Conservation (phyloP, 2,329 filamentous ascomycete species). For the Penicillium aurantiogriseum region DNA sequence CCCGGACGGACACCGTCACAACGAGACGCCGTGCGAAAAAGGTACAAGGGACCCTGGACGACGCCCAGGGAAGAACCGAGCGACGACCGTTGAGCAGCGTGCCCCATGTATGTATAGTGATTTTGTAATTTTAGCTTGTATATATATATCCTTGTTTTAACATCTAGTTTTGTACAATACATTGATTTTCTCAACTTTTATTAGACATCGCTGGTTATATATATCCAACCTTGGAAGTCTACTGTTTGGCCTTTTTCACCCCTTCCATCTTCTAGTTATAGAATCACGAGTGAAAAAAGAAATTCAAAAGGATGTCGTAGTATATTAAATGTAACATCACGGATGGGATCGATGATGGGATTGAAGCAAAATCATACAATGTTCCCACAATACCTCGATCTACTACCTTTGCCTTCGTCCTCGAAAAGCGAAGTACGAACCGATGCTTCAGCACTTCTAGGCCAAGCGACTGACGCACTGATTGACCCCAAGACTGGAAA, state of each 20-base stretch:
- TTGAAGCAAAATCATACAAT: conserved; percentile 37
- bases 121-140: not conserved
- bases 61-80: not conserved
- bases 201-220: not conserved
- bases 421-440: conserved; percentile 18
- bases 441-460: conserved; percentile 27
- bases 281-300: not conserved
- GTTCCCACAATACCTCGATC: conserved; percentile 32
- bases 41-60: not conserved
- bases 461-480: not conserved
- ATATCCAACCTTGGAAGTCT: not conserved
- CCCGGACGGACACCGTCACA: not conserved
- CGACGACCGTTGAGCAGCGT: not conserved
- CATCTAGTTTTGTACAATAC: not conserved
- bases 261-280: too few species aligned
- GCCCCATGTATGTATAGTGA: conserved; percentile 1
- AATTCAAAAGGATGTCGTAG: too few species aligned
- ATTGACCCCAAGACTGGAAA: not conserved
- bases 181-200: not conserved
- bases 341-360: conserved; percentile 28
- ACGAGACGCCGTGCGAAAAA: not conserved
- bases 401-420: conserved; percentile 20
- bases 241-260: not conserved
- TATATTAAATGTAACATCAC: not conserved
- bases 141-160: not conserved